Conservation (phyloP, 2,329 filamentous ascomycete genomes). For the Ceratocystis ficicola region DNA sequence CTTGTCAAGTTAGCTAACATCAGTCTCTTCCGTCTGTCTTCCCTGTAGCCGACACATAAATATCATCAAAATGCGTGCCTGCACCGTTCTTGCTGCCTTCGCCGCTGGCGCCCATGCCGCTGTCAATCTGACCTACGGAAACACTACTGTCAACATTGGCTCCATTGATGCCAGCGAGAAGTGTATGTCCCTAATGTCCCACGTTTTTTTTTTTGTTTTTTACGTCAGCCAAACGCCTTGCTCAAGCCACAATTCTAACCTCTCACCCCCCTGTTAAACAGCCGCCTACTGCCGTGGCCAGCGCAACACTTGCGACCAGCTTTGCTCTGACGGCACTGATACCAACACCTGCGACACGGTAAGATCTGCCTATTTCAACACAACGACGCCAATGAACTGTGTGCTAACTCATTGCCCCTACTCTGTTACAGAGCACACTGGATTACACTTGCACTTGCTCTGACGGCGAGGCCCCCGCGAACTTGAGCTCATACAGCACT, state of each 20-base stretch:
- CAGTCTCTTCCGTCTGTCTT: not conserved
- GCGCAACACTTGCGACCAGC: constrained; percentile 38
- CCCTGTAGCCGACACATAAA: constrained; percentile 9
- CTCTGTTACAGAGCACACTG: constrained; percentile 31
- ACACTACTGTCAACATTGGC: constrained; percentile 21
- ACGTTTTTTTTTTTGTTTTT: not conserved
- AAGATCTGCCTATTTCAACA: constrained; percentile 24
- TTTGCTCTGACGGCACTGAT: constrained; percentile 34
- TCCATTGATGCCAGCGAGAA: constrained; percentile 16
- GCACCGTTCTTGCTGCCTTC: constrained; percentile 16
- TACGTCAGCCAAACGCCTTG: not conserved
- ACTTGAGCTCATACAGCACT: constrained; percentile 42
- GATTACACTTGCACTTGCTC: constrained; percentile 39
- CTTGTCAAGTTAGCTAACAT: not conserved
- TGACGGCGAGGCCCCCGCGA: constrained; percentile 38
- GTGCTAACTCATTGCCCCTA: not conserved
- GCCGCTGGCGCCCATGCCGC: constrained; percentile 20
- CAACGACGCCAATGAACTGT: not conserved
- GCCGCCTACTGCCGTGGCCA: constrained; percentile 42
- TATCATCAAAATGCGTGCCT: constrained; percentile 20
- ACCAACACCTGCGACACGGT: constrained; percentile 39
- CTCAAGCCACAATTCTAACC: constrained; percentile 13
- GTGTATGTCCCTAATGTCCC: constrained; percentile 12
- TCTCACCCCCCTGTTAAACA: constrained; percentile 25
- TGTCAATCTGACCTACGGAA: constrained; percentile 17